These are phyloP conservation scores for Triticum urartu DNA, from an alignment of 176 grass and related monocot species.

Conservation along the genomic window DNA sequence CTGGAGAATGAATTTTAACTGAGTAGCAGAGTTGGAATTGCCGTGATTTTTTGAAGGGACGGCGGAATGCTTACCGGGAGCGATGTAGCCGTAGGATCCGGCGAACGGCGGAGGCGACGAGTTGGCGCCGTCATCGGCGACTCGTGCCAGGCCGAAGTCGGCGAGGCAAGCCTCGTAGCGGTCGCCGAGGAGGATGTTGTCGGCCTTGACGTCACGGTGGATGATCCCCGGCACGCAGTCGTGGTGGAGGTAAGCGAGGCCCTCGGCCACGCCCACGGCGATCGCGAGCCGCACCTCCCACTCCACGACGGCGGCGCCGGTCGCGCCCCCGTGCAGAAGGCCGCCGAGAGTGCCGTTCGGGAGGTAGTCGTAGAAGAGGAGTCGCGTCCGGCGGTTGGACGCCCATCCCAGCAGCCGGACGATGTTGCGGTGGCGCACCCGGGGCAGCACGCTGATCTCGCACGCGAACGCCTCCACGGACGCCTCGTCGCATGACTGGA, in stretches of 20 bases:
- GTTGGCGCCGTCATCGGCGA: conserved; percentile 50
- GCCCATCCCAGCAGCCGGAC: conserved; percentile 82
- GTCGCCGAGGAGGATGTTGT: conserved; percentile 89
- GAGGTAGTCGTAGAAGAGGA: conserved; percentile 95
- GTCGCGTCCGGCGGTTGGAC: conserved; percentile 62
- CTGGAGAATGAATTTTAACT: too few relatives aligned
- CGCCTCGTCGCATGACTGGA: conserved; percentile 62
- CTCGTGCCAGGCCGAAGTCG: conserved; percentile 70
- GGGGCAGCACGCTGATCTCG: conserved; percentile 70
- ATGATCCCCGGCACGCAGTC: conserved; percentile 82
- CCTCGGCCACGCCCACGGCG: conserved; percentile 75
- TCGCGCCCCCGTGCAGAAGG: conserved; percentile 42
- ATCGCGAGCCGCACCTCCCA: conserved; percentile 82
- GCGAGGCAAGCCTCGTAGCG: conserved; percentile 83
- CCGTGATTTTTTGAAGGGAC: neutral
- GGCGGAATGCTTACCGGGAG: conserved; percentile 49
- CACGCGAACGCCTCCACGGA: conserved; percentile 54
- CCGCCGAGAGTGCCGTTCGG: conserved; percentile 73
- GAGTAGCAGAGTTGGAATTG: too few relatives aligned
- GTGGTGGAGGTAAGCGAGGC: conserved; percentile 81
- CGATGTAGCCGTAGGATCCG: conserved; percentile 94
- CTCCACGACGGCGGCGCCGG: conserved; percentile 42
- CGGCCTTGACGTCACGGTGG: conserved; percentile 86
- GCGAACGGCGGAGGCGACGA: conserved; percentile 69
- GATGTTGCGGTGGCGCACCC: conserved; percentile 87